These are phyloP conservation scores for Entoloma clypeatum DNA, from an alignment of 1,284 basidiomycete genomes.

Conservation along the genomic window DNA sequence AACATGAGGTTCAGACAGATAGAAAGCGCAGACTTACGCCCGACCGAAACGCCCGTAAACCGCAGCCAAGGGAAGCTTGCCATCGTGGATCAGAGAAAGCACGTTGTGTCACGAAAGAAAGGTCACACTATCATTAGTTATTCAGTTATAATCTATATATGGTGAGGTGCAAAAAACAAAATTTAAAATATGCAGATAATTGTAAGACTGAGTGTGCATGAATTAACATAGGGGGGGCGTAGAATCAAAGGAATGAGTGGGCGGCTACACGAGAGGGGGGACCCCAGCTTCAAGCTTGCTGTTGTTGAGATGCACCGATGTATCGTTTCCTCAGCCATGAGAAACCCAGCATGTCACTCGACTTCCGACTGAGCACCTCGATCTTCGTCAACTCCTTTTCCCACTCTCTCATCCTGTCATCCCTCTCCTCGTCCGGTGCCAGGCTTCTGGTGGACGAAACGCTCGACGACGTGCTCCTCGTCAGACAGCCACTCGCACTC, in stretches of 20 bases:
- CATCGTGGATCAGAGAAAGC: constrained; percentile 21
- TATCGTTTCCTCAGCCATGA: constrained; percentile 43
- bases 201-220: no score
- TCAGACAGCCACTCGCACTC: constrained; percentile 23
- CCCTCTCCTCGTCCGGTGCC: constrained; percentile 32
- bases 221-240: no score
- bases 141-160: no score
- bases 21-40: constrained; percentile 39
- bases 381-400: constrained; percentile 72
- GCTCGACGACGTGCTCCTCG: constrained; percentile 23
- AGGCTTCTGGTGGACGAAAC: constrained; percentile 32
- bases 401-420: constrained; percentile 59
- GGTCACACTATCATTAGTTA: no score
- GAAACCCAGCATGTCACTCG: constrained; percentile 60
- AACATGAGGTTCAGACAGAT: constrained; percentile 12
- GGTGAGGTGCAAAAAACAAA: no score
- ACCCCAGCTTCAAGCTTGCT: constrained; percentile 19
- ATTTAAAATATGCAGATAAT: no score
- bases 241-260: no score
- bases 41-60: constrained; percentile 41
- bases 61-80: constrained; percentile 51
- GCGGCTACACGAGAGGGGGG: no score
- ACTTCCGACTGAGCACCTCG: constrained; percentile 58
- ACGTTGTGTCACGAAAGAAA: constrained; percentile 19
- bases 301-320: constrained; percentile 21